A percentile compares a stretch with the other conserved stretches of the same genome.
Evolutionary conservation across 1,139 yeast species (phyloP).

Genomic region (Geotrichum restrictum): DNA sequence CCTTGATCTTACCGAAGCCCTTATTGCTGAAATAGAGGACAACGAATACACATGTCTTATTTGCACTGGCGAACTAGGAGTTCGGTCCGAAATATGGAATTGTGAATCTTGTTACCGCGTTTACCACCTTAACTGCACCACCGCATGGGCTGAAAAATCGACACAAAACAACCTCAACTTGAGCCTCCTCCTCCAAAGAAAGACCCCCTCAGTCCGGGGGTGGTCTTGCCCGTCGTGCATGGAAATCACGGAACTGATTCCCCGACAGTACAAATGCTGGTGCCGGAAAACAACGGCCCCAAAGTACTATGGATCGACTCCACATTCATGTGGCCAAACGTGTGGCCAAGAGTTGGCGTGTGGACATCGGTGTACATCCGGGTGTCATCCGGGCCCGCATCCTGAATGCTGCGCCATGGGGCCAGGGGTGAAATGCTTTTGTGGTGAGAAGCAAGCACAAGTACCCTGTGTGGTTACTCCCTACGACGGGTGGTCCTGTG

Average conservation of each 20-base stretch:
- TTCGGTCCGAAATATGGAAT: slow-evolving; percentile 64
- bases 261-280: slow-evolving; percentile 76
- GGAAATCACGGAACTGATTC: slow-evolving; percentile 50
- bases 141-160: slow-evolving; percentile 76
- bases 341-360: slow-evolving; percentile 61
- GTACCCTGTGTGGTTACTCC: slow-evolving; percentile 72
- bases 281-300: slow-evolving; percentile 79
- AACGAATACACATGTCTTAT: slow-evolving; percentile 75
- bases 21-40: slow-evolving; percentile 54
- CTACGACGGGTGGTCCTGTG: slow-evolving; percentile 70
- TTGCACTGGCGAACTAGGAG: slow-evolving; percentile 76
- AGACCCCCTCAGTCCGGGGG: slow-evolving; percentile 33
- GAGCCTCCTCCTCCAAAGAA: not conserved
- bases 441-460: slow-evolving; percentile 67
- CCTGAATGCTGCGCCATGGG: slow-evolving; percentile 76
- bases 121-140: slow-evolving; percentile 74
- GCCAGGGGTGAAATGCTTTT: slow-evolving; percentile 62
- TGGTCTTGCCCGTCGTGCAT: slow-evolving; percentile 95
- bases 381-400: slow-evolving; percentile 91
- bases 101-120: slow-evolving; percentile 71
- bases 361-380: slow-evolving; percentile 68
- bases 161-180: too few relatives aligned
- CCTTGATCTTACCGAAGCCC: slow-evolving; percentile 35
- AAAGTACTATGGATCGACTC: slow-evolving; percentile 53
- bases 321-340: slow-evolving; percentile 87